Conservation (phyloP, 2,329 filamentous ascomycete species). For the Venturia oleaginea region DNA sequence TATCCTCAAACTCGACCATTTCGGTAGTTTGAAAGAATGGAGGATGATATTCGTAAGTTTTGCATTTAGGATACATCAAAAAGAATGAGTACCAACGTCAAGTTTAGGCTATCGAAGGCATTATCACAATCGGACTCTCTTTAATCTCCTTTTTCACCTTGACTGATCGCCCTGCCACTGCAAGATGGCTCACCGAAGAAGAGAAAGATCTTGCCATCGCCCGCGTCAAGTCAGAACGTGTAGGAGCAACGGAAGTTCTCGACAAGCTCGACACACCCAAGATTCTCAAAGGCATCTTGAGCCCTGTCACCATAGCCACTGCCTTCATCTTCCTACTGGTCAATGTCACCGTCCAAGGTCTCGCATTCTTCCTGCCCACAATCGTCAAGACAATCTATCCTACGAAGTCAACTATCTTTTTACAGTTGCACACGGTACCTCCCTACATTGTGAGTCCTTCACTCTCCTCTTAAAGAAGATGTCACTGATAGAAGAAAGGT, state of each 20-base stretch:
- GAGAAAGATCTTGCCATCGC: slow-evolving; percentile 59
- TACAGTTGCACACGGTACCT: slow-evolving; percentile 63
- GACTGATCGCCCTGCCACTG: slow-evolving; percentile 60
- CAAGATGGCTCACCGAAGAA: slow-evolving; percentile 54
- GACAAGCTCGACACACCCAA: slow-evolving; percentile 54
- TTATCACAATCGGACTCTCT: slow-evolving; percentile 49
- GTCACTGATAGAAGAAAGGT: slow-evolving; percentile 28
- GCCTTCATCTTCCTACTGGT: slow-evolving; percentile 53
- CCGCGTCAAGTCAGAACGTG: slow-evolving; percentile 59
- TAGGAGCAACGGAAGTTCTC: slow-evolving; percentile 53
- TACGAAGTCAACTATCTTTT: slow-evolving; percentile 44
- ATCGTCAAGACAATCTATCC: slow-evolving; percentile 63
- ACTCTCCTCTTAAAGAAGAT: neutral
- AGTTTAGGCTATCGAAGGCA: slow-evolving; percentile 49
- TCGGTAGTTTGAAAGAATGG: slow-evolving; percentile 51
- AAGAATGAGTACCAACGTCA: neutral
- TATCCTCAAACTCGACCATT: slow-evolving; percentile 52
- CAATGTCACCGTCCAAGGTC: slow-evolving; percentile 62
- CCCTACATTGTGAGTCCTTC: slow-evolving; percentile 44
- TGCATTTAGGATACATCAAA: neutral
- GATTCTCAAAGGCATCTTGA: slow-evolving; percentile 52
- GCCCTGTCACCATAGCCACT: slow-evolving; percentile 50
- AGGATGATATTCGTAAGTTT: slow-evolving; percentile 55
- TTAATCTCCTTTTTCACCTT: slow-evolving; percentile 55
- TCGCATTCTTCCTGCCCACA: slow-evolving; percentile 62